Evolutionary conservation across 2,329 filamentous ascomycete species (phyloP), one percentile per base, ranked within the genome.

Genomic region (Xylaria sp.): DNA sequence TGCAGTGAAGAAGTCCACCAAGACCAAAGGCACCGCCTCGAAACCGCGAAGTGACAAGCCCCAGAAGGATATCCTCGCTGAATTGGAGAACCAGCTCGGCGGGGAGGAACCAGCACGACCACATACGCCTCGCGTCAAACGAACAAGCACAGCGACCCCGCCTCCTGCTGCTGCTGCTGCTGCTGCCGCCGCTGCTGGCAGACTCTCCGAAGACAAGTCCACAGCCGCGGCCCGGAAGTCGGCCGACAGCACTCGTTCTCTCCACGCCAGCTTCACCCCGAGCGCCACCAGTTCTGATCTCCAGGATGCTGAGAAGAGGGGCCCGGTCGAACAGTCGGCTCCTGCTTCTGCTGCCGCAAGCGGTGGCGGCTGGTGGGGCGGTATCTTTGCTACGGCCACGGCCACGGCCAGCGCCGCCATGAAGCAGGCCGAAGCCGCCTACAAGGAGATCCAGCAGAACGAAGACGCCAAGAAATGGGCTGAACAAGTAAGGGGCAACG

Each of bases 401-500:
- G 84, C 85, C 56, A 85, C 85, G 38, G 87, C 82, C 29, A 83
- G 75, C 71, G 90, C 92, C n/a, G 92, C 91, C 29, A 89, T 96
- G 81, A 97, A 96, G 83, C 93, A 95, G 79, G 95, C 96, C 53
- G 94, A 97, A 80, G 93, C 91, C 7, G 91, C 94, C 0, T 94
- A 97, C 71, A 97, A 95, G 78, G 93, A 98, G 79, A 94, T 99
- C 54, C 93, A 97, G 78, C 91, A 96, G 77, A 97, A 97, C 75
- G 94, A 98, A 77, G 96, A 99, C 79, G 96, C 95, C 58, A 94
- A 95, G 82, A 92, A 93, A 78, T 99, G 95, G 94, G 93, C 94
- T 1, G 92, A 97, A 60, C 95, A 98, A 78, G 92, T 98, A 62
- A 90, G 90, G 76, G 94, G 94, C 66, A 97, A 97, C 77, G 92